Base-by-base conservation (phyloP, 441 rosid species). In the Erodium moschatum region DNA sequence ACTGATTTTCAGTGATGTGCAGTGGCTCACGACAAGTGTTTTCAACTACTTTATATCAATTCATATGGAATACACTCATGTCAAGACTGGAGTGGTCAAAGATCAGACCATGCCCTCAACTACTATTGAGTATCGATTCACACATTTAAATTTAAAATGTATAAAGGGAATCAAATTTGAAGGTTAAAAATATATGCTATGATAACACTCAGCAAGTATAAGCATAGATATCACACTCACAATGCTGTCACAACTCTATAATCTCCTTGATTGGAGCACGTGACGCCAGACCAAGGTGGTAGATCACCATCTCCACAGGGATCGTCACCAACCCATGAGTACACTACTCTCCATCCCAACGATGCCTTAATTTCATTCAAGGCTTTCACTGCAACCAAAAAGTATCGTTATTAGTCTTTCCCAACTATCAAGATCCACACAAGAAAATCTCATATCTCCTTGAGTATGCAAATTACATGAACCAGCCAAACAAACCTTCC, bases 321-420 rank as follows among this genome's bases (percentile, higher is more conserved):
- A 80, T 88, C 94, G 18, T 88, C 94, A 73, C 94, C 94, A 0
- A 88, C 81, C 94, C 94, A 88, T 18, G 94, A 77, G 78, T 88
- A 88, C 18, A 88, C 91, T 70, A 88, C 94, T 74, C 89, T 82
- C 94, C 94, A 88, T 69, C 94, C 94, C 62, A 88, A 83, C 16
- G 94, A 88, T 3, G 94, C 91, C 77, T 88, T 88, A 29, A 88
- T 88, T 73, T 88, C 91, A 77, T 86, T 88, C 76, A 88, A 78
- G 44, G 94, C 94, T 80, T 88, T 88, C 73, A 88, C 94, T 88
- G 81, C 50, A 11, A 46, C 10, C 52, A 46, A 11, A 46, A 46
- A 11, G 4, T 12, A 9, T 42, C 48, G 6, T 42, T 38, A 38
- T 9, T 42, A 42, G 12, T 31, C 35, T 31, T 5, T 3, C 6